phyloP scores from a whole-genome alignment of 164 flowering plant genomes.

The Vitis amurensis region DNA sequence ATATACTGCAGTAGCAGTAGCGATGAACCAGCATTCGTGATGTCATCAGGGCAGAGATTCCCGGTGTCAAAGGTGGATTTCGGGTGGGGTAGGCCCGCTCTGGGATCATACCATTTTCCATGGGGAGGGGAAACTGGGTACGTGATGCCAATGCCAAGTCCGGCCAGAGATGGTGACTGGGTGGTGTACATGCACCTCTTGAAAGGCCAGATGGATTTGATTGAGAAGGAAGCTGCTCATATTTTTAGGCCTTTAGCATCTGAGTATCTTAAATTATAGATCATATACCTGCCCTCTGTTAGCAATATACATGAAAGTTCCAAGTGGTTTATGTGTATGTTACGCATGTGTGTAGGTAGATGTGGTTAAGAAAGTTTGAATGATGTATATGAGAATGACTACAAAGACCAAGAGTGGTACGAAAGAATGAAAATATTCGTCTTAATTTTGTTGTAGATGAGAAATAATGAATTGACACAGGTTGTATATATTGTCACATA shows the following conservation, averaged over 20 bases:
- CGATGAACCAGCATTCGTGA: slow-evolving; percentile 52
- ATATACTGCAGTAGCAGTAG: slow-evolving; percentile 28
- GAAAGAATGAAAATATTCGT: too few species aligned
- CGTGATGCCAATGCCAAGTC: slow-evolving; percentile 69
- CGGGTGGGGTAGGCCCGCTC: slow-evolving; percentile 56
- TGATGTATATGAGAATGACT: too few species aligned
- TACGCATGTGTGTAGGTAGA: too few species aligned
- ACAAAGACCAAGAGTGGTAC: too few species aligned
- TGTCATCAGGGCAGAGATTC: slow-evolving; percentile 59
- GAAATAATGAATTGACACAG: too few species aligned
- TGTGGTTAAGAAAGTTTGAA: too few species aligned
- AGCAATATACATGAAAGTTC: too few species aligned
- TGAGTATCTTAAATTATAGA: slow-evolving; percentile 9
- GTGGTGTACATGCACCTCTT: slow-evolving; percentile 52
- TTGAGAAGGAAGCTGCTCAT: slow-evolving; percentile 36
- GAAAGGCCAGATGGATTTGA: slow-evolving; percentile 31
- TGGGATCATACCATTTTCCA: slow-evolving; percentile 61
- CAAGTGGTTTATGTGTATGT: too few species aligned
- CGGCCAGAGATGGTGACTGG: slow-evolving; percentile 53
- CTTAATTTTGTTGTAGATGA: too few species aligned
- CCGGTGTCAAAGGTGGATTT: slow-evolving; percentile 49
- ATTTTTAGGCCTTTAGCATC: slow-evolving; percentile 37
- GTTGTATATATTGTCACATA: too few species aligned
- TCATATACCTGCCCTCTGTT: too few species aligned
- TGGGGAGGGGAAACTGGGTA: slow-evolving; percentile 55